These are phyloP conservation scores for Tausonia pullulans DNA, from an alignment of 1,284 basidiomycete species.

Conservation along the genomic window DNA sequence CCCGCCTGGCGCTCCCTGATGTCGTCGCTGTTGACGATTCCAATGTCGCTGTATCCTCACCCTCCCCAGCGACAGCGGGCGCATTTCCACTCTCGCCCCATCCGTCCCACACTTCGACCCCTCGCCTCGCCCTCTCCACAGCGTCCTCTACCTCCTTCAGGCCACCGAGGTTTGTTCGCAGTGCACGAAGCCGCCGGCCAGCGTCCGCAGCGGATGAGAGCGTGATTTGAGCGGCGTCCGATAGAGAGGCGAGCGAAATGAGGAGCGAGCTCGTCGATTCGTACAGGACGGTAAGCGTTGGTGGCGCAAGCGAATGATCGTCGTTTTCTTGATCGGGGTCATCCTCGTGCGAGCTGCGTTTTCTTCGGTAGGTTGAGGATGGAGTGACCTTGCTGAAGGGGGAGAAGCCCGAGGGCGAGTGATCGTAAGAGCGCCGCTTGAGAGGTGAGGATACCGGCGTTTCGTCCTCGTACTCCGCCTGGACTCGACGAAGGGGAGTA, in stretches of 20 bases:
- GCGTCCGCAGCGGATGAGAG: constrained; percentile 9
- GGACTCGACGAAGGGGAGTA: too few relatives aligned
- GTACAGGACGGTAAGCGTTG: too few relatives aligned
- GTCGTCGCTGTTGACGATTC: not conserved
- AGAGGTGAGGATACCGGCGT: too few relatives aligned
- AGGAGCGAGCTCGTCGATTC: not conserved
- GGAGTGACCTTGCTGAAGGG: too few relatives aligned
- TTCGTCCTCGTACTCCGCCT: too few relatives aligned
- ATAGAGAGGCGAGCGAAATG: not conserved
- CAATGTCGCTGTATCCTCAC: not conserved
- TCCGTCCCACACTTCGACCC: not conserved
- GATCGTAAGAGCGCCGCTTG: too few relatives aligned
- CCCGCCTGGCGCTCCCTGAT: not conserved
- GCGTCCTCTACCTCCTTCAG: constrained; percentile 3
- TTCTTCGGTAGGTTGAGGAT: too few relatives aligned
- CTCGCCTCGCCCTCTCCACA: not conserved
- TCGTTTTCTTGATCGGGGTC: too few relatives aligned
- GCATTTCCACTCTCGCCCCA: not conserved
- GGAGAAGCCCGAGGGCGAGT: too few relatives aligned
- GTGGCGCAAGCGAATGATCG: too few relatives aligned
- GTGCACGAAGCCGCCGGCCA: constrained; percentile 6
- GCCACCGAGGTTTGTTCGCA: constrained; percentile 1
- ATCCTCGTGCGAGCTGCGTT: too few relatives aligned
- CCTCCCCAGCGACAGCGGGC: not conserved
- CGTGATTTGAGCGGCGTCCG: constrained; percentile 8